These are phyloP conservation scores for Linderniella brevidens DNA, from an alignment of 257 asterid species.

Conservation along the genomic window DNA sequence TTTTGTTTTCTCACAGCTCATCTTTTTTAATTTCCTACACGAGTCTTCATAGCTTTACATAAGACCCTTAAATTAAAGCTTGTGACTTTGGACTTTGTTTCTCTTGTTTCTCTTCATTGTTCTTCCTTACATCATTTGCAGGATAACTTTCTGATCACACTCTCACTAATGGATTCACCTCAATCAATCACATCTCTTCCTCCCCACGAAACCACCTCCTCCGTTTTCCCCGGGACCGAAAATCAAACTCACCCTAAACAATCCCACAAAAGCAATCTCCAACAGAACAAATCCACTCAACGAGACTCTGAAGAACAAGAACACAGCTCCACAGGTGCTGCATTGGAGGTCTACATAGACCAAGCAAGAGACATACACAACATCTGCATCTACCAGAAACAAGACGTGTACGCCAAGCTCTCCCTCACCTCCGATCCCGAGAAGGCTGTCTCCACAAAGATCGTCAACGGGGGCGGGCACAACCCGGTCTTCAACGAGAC, in stretches of 20 bases:
- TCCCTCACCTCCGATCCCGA: slow-evolving; percentile 84
- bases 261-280: slow-evolving; percentile 14
- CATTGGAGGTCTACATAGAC: slow-evolving; percentile 67
- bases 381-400: slow-evolving; percentile 92
- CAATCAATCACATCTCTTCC: slow-evolving; percentile 64
- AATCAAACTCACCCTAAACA: slow-evolving; percentile 11
- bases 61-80: no score
- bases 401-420: slow-evolving; percentile 84
- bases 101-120: no score
- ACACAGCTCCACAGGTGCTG: slow-evolving; percentile 27
- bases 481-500: slow-evolving; percentile 75
- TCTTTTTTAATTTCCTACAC: no score
- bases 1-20: no score
- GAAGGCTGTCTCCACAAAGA: slow-evolving; percentile 53
- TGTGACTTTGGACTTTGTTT: no score
- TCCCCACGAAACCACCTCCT: slow-evolving; percentile 47
- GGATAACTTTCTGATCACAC: no score
- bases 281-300: slow-evolving; percentile 14
- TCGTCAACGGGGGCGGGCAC: slow-evolving; percentile 80
- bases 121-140: no score
- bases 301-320: slow-evolving; percentile 23
- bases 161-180: slow-evolving; percentile 73
- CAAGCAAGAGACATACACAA: slow-evolving; percentile 89
- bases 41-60: no score
- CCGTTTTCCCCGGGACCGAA: slow-evolving; percentile 30